Conservation (phyloP, 169 alveolate species). For the Plasmodium sp. region DNA sequence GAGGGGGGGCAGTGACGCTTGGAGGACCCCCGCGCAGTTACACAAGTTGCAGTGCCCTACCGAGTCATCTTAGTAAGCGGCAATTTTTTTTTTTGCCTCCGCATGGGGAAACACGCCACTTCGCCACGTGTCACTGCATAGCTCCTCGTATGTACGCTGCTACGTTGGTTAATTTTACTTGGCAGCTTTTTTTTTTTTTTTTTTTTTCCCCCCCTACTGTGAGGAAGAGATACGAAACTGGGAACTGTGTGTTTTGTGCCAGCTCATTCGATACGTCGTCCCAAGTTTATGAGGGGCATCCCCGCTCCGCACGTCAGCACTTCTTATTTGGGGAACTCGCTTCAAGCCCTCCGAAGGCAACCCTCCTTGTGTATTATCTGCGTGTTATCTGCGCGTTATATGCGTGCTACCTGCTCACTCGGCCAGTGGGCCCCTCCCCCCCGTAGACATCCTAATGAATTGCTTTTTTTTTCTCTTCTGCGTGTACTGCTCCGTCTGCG, state of each 20-base stretch:
- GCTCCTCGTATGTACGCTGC: neutral
- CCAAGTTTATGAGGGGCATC: neutral
- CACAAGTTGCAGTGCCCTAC: neutral
- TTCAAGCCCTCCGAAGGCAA: neutral
- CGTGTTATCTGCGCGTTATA: no score
- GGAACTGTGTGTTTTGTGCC: neutral
- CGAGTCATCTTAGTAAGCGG: neutral
- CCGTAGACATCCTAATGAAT: neutral
- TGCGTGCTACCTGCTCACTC: neutral
- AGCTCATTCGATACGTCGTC: neutral
- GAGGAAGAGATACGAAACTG: neutral
- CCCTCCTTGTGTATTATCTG: neutral
- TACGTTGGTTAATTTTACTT: neutral
- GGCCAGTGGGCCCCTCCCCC: neutral
- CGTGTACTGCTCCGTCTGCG: constrained; percentile 7
- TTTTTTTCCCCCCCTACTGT: neutral
- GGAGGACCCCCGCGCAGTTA: neutral
- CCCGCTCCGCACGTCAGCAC: neutral
- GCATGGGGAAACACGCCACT: neutral
- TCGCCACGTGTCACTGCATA: neutral
- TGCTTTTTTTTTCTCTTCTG: neutral
- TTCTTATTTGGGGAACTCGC: neutral
- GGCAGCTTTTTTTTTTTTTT: neutral
- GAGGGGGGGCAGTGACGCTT: neutral
- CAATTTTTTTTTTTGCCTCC: neutral